These are phyloP conservation scores for Paramecium biaurelia DNA, from an alignment of 73 alveolate genomes.

Conservation along the genomic window DNA sequence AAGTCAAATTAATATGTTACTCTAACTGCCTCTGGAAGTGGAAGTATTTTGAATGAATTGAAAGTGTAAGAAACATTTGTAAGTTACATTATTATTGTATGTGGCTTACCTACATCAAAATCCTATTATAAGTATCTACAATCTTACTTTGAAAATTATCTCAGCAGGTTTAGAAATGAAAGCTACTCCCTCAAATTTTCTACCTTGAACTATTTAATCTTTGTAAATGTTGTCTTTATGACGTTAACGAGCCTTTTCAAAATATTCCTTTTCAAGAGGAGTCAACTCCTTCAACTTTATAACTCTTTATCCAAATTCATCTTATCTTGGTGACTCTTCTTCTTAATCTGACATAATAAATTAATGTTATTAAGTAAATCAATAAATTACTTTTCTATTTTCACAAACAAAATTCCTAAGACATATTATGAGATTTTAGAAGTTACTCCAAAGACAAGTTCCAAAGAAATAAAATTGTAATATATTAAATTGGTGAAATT, in stretches of 20 bases:
- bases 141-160: constrained; percentile 84
- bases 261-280: constrained; percentile 59
- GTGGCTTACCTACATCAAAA: constrained; percentile 90
- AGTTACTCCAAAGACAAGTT: background rate
- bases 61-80: constrained; percentile 93
- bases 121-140: constrained; percentile 61
- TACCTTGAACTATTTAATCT: constrained; percentile 90
- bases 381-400: background rate
- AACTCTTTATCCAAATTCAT: constrained; percentile 56
- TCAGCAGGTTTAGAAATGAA: constrained; percentile 95
- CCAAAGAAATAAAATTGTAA: background rate
- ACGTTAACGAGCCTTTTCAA: constrained; percentile 83
- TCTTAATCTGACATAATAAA: constrained; percentile 61
- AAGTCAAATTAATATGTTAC: background rate
- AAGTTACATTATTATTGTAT: constrained; percentile 85
- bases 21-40: constrained; percentile 46
- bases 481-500: background rate
- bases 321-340: constrained; percentile 44
- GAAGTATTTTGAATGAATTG: constrained; percentile 83
- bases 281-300: constrained; percentile 54
- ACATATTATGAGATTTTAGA: background rate
- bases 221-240: constrained; percentile 86
- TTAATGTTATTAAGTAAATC: background rate
- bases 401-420: background rate
- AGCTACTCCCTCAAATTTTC: constrained; percentile 92